These are phyloP conservation scores for Cicer yamashitae DNA, from an alignment of 306 rosid species.

Conservation along the genomic window DNA sequence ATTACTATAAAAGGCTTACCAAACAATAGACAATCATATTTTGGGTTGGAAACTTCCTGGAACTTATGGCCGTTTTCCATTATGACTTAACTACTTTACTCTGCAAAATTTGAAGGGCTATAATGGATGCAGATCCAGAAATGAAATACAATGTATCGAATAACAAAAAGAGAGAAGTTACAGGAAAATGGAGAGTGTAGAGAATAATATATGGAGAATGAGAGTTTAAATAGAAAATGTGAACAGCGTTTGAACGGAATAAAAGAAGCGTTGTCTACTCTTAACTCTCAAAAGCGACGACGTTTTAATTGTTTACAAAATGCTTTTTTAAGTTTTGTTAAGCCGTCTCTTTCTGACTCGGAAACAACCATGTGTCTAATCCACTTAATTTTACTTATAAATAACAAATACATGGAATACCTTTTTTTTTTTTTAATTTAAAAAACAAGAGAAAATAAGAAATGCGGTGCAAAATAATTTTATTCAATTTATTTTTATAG, in stretches of 20 bases:
- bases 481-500: too few species aligned
- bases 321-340: not conserved
- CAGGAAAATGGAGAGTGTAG: not conserved
- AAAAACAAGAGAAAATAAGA: too few species aligned
- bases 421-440: too few species aligned
- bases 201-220: not conserved
- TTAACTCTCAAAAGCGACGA: not conserved
- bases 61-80: conserved; percentile 70
- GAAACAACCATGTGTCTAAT: too few species aligned
- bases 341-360: not conserved
- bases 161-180: not conserved
- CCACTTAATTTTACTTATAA: too few species aligned
- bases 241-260: conserved; percentile 12
- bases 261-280: not conserved
- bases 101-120: conserved; percentile 19
- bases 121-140: conserved; percentile 1
- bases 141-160: not conserved
- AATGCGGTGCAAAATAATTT: too few species aligned
- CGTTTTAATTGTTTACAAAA: not conserved
- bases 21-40: conserved; percentile 78
- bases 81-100: conserved; percentile 3
- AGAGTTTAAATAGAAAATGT: not conserved
- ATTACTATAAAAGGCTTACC: conserved; percentile 52
- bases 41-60: conserved; percentile 54
- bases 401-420: too few species aligned